A percentile compares a stretch with the other conserved stretches of the same genome.
These are phyloP conservation scores for Phallus indusiatus DNA, from an alignment of 768 basidiomycete genomes.

Conservation along the genomic window DNA sequence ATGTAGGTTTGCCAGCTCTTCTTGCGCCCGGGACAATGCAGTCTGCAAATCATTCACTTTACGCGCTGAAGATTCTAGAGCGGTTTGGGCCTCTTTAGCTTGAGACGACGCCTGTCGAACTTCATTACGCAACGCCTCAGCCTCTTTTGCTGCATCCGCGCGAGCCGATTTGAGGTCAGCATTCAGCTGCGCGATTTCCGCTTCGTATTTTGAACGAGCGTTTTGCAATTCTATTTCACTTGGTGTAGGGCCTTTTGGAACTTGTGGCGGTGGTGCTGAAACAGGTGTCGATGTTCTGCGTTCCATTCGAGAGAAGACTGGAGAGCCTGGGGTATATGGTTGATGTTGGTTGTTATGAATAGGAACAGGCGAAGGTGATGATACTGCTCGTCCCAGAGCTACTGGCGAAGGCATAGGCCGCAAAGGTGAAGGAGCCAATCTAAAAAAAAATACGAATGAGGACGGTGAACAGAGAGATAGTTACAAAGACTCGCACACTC, in stretches of 20 bases:
- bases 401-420: neutral
- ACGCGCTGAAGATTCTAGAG: constrained; percentile 26
- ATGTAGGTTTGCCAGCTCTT: constrained; percentile 21
- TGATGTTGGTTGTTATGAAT: too few relatives aligned
- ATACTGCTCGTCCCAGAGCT: neutral
- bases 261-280: neutral
- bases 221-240: neutral
- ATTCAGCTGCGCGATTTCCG: constrained; percentile 12
- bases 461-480: constrained; percentile 9
- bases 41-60: constrained; percentile 23
- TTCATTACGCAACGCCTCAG: neutral
- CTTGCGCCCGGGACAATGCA: constrained; percentile 23
- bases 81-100: constrained; percentile 7
- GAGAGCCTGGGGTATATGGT: neutral
- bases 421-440: neutral
- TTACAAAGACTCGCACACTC: constrained; percentile 51
- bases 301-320: neutral
- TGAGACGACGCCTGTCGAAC: neutral
- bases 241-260: neutral
- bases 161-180: neutral
- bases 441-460: constrained; percentile 18
- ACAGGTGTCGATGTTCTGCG: neutral
- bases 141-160: neutral
- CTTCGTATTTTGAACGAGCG: constrained; percentile 9
- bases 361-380: neutral